phyloP scores from a whole-genome alignment of 2,329 filamentous ascomycete species.

The Alternaria conjuncta region DNA sequence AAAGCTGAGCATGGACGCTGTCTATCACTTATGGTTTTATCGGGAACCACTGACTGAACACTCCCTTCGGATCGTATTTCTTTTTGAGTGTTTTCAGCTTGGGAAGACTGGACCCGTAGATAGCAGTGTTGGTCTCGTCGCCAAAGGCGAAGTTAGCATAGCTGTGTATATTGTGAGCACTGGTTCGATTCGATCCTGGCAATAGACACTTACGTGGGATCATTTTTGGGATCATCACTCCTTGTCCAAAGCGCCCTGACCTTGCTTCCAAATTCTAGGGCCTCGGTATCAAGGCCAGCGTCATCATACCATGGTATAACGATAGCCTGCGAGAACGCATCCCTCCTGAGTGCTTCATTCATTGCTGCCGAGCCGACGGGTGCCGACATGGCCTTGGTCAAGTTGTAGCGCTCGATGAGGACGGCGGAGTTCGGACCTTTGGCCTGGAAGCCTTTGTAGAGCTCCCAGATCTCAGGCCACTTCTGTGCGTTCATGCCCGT shows the following conservation, averaged over 20 bases:
- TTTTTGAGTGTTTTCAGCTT: constrained; percentile 31
- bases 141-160: constrained; percentile 40
- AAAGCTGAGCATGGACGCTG: no score
- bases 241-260: constrained; percentile 40
- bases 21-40: constrained; percentile 15
- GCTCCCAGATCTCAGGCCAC: constrained; percentile 51
- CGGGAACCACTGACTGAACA: constrained; percentile 38
- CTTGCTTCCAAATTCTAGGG: constrained; percentile 42
- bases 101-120: constrained; percentile 32
- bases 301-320: constrained; percentile 52
- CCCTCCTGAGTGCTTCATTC: constrained; percentile 35
- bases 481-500: constrained; percentile 42
- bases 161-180: constrained; percentile 12
- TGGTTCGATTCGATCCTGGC: neutral
- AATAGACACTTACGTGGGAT: constrained; percentile 26
- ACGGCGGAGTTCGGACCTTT: constrained; percentile 43
- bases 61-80: constrained; percentile 30
- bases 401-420: constrained; percentile 48
- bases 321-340: constrained; percentile 48
- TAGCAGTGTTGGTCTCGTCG: constrained; percentile 27
- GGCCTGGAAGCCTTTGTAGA: constrained; percentile 47
- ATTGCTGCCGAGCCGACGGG: constrained; percentile 29
- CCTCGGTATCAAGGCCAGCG: constrained; percentile 43
- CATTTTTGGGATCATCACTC: constrained; percentile 10
- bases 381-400: constrained; percentile 36